A percentile compares a stretch with the other conserved stretches of the same genome.
phyloP scores from a whole-genome alignment of 192 early-diverging fungal species.

The Spinellus fusiger region DNA sequence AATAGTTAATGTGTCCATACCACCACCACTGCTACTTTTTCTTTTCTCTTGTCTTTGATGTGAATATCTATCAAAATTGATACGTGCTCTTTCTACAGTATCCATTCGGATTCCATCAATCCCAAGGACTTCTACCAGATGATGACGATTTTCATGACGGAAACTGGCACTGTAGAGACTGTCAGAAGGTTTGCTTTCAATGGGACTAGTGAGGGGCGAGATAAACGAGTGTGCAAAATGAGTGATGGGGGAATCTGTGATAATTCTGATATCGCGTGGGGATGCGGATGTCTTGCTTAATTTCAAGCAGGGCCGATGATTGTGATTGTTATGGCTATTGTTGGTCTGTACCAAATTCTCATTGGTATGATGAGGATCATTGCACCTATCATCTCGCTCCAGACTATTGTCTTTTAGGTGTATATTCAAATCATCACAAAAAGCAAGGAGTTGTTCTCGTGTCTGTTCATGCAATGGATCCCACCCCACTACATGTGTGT shows the following conservation, averaged over 20 bases:
- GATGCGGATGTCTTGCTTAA: neutral
- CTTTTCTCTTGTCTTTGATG: neutral
- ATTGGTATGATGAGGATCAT: neutral
- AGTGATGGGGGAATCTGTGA: neutral
- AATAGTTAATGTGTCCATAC: neutral
- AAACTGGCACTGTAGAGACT: neutral
- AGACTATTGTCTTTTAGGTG: neutral
- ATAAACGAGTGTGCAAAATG: neutral
- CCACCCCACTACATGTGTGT: neutral
- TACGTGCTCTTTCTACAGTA: constrained; percentile 3
- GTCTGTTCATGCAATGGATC: constrained; percentile 13
- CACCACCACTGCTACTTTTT: neutral
- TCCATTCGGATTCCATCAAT: constrained; percentile 25
- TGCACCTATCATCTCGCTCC: no score
- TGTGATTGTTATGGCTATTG: neutral
- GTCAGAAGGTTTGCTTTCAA: constrained; percentile 70
- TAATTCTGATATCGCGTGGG: neutral
- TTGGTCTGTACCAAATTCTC: neutral
- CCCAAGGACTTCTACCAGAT: constrained; percentile 28
- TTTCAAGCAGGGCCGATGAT: neutral
- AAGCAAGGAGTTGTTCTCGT: constrained; percentile 12
- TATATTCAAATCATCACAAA: constrained; percentile 9
- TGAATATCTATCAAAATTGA: constrained; percentile 8
- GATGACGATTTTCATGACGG: constrained; percentile 2
- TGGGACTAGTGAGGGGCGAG: constrained; percentile 78